Conservation (phyloP, 345 rosid genomes). For the Corchorus capsularis region DNA sequence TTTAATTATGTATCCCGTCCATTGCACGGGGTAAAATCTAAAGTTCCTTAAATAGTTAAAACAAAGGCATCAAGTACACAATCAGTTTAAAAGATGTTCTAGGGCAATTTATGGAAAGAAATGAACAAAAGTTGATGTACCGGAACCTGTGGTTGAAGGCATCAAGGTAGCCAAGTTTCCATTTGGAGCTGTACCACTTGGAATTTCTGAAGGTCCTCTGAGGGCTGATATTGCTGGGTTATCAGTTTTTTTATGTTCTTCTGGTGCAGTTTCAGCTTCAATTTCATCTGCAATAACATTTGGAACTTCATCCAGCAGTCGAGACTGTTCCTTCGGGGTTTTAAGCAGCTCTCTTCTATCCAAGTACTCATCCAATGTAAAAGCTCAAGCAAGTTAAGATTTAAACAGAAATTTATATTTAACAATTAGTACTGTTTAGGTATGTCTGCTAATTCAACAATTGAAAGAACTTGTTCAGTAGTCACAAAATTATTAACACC, state of each 20-base stretch:
- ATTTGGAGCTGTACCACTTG: slow-evolving; percentile 29
- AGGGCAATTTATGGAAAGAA: slow-evolving; percentile 7
- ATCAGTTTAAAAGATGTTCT: slow-evolving; percentile 5
- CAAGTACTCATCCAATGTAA: slow-evolving; percentile 69
- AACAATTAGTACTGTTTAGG: neutral
- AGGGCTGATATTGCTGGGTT: slow-evolving; percentile 32
- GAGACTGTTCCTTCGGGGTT: slow-evolving; percentile 64
- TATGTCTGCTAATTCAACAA: neutral
- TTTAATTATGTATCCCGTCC: neutral
- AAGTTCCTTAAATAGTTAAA: neutral
- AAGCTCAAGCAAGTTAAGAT: slow-evolving; percentile 55
- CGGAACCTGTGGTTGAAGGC: slow-evolving; percentile 30
- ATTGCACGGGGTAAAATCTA: neutral
- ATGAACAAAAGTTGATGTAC: slow-evolving; percentile 28
- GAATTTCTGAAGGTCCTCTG: slow-evolving; percentile 34
- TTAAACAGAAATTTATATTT: neutral
- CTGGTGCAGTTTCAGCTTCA: slow-evolving; percentile 36
- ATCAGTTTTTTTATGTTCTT: slow-evolving; percentile 25
- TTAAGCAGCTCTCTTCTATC: slow-evolving; percentile 71
- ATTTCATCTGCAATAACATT: slow-evolving; percentile 61
- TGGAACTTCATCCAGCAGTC: slow-evolving; percentile 63
- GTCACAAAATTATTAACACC: neutral
- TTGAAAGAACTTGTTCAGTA: neutral
- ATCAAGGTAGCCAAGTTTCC: slow-evolving; percentile 30
- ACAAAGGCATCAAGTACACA: neutral